Evolutionary conservation across 192 early-diverging fungal genomes (phyloP).

Genomic region (Coemansia sp.): DNA sequence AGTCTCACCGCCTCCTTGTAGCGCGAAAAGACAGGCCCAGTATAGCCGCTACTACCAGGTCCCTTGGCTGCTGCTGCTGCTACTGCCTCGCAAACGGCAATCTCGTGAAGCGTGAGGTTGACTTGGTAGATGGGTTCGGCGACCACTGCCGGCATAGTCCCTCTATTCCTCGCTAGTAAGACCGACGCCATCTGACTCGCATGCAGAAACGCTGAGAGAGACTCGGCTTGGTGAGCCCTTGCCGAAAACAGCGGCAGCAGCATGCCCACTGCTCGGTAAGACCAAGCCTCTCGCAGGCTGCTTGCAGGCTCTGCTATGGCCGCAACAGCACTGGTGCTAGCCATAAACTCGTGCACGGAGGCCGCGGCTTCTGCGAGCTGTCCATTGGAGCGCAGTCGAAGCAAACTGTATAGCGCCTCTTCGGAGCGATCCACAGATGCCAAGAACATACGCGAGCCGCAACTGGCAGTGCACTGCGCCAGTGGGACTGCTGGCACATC

Average conservation of each 20-base stretch:
- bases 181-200: slow-evolving; percentile 23
- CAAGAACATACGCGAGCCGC: slow-evolving; percentile 2
- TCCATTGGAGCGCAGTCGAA: slow-evolving; percentile 26
- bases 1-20: slow-evolving; percentile 36
- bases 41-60: neutral
- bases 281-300: slow-evolving; percentile 23
- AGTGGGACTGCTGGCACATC: slow-evolving; percentile 39
- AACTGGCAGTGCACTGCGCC: neutral
- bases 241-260: slow-evolving; percentile 40
- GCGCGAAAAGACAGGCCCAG: slow-evolving; percentile 6
- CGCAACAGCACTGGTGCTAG: slow-evolving; percentile 10
- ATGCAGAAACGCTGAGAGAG: slow-evolving; percentile 15
- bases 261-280: slow-evolving; percentile 29
- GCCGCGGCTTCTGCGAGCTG: slow-evolving; percentile 18
- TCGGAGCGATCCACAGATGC: slow-evolving; percentile 13
- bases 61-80: neutral
- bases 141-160: slow-evolving; percentile 9
- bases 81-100: slow-evolving; percentile 27
- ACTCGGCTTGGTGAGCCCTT: neutral
- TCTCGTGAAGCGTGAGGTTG: slow-evolving; percentile 43
- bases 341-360: slow-evolving; percentile 26
- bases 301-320: slow-evolving; percentile 21
- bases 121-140: slow-evolving; percentile 29
- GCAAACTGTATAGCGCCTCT: slow-evolving; percentile 40
- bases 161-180: slow-evolving; percentile 16